Conservation (phyloP, 352 stramenopile species). For the Globisporangium abappressorium region DNA sequence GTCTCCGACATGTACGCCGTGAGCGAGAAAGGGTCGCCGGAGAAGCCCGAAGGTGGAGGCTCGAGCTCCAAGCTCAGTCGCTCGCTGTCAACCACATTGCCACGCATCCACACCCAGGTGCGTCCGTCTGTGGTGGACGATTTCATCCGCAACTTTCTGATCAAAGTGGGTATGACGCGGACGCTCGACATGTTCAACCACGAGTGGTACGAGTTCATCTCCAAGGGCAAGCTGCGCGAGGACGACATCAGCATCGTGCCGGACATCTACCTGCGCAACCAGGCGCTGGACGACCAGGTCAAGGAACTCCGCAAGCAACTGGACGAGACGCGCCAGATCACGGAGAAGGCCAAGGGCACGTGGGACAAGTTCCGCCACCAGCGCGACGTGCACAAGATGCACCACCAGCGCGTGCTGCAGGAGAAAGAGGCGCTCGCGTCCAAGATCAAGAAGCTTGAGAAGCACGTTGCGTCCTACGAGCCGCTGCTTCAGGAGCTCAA, state of each 20-base stretch:
- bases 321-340: conserved; percentile 87
- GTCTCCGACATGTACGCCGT: conserved; percentile 10
- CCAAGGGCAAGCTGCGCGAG: conserved; percentile 89
- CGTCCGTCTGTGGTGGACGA: conserved; percentile 90
- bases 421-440: conserved; percentile 91
- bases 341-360: conserved; percentile 88
- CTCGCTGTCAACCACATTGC: conserved; percentile 10
- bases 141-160: conserved; percentile 95
- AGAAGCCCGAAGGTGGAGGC: conserved; percentile 15
- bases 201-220: conserved; percentile 94
- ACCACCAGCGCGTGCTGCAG: conserved; percentile 94
- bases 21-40: conserved; percentile 10
- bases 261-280: conserved; percentile 94
- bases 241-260: conserved; percentile 90
- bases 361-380: conserved; percentile 96
- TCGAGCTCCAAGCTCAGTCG: neutral
- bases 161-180: conserved; percentile 88
- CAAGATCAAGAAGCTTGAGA: conserved; percentile 91
- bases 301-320: conserved; percentile 81
- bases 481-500: conserved; percentile 92
- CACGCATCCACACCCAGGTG: conserved; percentile 60
- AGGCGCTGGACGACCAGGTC: conserved; percentile 90
- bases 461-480: conserved; percentile 91
- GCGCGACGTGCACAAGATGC: conserved; percentile 94
- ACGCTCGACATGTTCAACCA: conserved; percentile 95